phyloP scores from a whole-genome alignment of 139 green algal genomes.

The Chlorella sp. region DNA sequence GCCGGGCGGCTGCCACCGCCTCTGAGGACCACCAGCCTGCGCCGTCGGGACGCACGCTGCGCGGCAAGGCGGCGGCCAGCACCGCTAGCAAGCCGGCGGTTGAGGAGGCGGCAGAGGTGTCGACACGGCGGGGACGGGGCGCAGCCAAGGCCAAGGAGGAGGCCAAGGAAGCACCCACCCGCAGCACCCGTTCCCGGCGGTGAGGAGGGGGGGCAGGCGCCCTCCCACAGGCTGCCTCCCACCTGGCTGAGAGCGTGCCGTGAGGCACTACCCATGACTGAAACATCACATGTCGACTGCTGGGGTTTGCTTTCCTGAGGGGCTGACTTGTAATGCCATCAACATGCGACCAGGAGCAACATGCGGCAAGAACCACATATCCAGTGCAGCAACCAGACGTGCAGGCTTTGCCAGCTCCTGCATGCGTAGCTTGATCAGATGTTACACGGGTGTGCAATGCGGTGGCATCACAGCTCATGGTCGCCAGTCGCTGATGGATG shows the following conservation, averaged over 20 bases:
- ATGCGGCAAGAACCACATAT: too few species aligned
- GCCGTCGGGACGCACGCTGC: slow-evolving; percentile 12
- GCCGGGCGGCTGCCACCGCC: background rate
- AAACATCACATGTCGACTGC: background rate
- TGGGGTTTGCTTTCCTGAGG: too few species aligned
- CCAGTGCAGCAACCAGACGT: too few species aligned
- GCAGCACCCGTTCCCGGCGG: slow-evolving; percentile 13
- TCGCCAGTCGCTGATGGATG: too few species aligned
- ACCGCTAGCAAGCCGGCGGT: background rate
- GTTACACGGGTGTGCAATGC: background rate
- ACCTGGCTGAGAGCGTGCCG: background rate
- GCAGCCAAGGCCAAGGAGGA: slow-evolving; percentile 8
- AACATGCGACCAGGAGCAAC: background rate
- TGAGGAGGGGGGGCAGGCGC: background rate
- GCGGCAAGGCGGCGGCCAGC: slow-evolving; percentile 3
- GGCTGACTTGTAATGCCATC: background rate
- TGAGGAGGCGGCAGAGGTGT: slow-evolving; percentile 25
- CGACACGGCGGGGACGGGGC: slow-evolving; percentile 5
- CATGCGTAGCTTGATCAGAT: too few species aligned
- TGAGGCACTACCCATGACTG: background rate
- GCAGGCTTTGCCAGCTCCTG: too few species aligned
- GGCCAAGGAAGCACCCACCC: background rate
- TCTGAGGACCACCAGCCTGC: background rate
- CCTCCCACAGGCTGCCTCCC: too few species aligned
- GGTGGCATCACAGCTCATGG: too few species aligned